Evolutionary conservation across 768 basidiomycete species (phyloP).

Genomic region (Lentinula sp.): DNA sequence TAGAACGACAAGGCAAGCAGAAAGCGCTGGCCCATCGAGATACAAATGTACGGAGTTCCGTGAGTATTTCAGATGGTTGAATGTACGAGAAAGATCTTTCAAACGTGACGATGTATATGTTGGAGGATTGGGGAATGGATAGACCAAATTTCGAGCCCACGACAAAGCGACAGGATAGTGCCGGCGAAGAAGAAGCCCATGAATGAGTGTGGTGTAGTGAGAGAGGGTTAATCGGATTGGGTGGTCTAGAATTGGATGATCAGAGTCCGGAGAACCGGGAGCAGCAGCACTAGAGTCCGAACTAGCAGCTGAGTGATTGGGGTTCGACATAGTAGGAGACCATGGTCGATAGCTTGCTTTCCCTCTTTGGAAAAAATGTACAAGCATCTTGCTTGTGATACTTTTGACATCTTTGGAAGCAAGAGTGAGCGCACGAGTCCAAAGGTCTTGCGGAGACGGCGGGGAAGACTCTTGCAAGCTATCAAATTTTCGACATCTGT

Average conservation of each 20-base stretch:
- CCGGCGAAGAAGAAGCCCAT: slow-evolving; percentile 2
- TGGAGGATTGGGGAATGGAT: background rate
- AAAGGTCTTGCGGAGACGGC: background rate
- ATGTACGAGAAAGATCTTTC: background rate
- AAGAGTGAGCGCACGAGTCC: slow-evolving; percentile 2
- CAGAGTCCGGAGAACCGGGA: background rate
- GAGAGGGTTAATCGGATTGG: background rate
- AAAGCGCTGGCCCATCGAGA: background rate
- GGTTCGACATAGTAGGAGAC: background rate
- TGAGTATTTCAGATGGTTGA: background rate
- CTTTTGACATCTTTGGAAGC: background rate
- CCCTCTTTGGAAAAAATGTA: background rate
- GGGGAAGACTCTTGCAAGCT: background rate
- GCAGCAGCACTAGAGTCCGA: background rate
- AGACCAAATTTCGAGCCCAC: background rate
- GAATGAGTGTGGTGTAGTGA: slow-evolving; percentile 1
- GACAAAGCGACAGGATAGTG: slow-evolving; percentile 1
- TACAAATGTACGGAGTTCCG: background rate
- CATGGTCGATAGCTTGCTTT: slow-evolving; percentile 1
- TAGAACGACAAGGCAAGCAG: background rate
- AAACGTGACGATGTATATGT: background rate
- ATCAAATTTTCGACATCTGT: background rate
- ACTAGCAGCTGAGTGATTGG: background rate
- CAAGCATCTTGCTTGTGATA: background rate
- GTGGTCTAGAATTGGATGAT: background rate